Conservation (phyloP, 441 rosid species). For the Jatropha multifida region DNA sequence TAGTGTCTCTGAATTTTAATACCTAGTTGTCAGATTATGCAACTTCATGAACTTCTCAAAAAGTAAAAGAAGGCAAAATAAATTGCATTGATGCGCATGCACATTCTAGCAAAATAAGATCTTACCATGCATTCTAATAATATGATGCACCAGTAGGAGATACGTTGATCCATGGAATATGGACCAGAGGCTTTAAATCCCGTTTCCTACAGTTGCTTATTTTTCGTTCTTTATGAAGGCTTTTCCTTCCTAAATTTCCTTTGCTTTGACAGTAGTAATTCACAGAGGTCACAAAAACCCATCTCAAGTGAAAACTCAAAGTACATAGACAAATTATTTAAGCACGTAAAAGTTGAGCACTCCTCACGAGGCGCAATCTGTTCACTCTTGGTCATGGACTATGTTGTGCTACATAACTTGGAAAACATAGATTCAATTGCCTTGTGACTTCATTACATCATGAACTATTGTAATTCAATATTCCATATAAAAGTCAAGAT, state of each 20-base stretch:
- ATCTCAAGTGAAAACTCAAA: not conserved
- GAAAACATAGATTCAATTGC: not conserved
- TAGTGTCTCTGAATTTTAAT: not conserved
- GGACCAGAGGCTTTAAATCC: not conserved
- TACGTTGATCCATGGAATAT: not conserved
- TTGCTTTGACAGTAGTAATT: not conserved
- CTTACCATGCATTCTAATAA: not conserved
- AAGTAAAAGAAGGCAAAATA: not conserved
- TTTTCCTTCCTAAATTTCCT: not conserved
- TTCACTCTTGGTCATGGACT: not conserved
- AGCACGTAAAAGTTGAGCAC: not conserved
- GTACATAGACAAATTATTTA: not conserved
- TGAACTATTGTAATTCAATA: not conserved
- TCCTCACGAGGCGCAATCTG: not conserved
- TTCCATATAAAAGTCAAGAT: not conserved
- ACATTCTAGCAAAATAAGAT: not conserved
- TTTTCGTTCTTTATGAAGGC: not conserved
- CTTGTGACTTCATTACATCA: not conserved
- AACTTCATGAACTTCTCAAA: not conserved
- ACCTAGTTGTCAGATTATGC: not conserved
- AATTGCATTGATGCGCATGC: not conserved
- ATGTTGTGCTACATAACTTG: not conserved
- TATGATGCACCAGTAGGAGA: not conserved
- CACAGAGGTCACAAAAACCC: not conserved
- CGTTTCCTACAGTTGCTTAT: not conserved